Conservation (phyloP, 2,329 filamentous ascomycete genomes). For the Lachnellula arida region DNA sequence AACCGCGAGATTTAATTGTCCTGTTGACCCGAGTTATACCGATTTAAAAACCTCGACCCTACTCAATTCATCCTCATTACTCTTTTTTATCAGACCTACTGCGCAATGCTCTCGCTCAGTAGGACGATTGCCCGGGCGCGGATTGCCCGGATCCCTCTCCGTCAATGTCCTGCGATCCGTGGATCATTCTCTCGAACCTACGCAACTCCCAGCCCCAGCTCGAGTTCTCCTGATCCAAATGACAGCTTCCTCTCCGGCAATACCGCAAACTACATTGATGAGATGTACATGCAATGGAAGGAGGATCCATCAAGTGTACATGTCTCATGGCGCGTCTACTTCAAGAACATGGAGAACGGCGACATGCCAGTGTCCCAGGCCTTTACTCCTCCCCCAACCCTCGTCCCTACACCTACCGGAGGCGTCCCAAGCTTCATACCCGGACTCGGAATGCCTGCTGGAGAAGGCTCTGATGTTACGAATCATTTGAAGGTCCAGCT, state of each 20-base stretch:
- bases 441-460: slow-evolving; percentile 59
- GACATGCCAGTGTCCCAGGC: slow-evolving; percentile 97
- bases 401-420: slow-evolving; percentile 77
- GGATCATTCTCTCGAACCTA: slow-evolving; percentile 33
- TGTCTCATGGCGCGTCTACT: slow-evolving; percentile 98
- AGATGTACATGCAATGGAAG: slow-evolving; percentile 99
- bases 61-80: not conserved
- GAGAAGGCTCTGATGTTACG: slow-evolving; percentile 74
- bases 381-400: slow-evolving; percentile 90
- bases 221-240: slow-evolving; percentile 64
- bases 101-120: not conserved
- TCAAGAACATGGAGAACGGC: slow-evolving; percentile 98
- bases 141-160: not conserved
- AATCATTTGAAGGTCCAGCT: slow-evolving; percentile 99
- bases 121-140: not conserved
- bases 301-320: slow-evolving; percentile 89
- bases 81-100: not conserved
- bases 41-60: not conserved
- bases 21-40: not conserved
- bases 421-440: slow-evolving; percentile 71
- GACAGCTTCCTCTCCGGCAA: slow-evolving; percentile 96
- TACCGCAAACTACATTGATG: slow-evolving; percentile 98
- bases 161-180: not conserved
- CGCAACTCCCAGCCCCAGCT: slow-evolving; percentile 49
- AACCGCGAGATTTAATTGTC: not conserved